phyloP scores from a whole-genome alignment of 2,329 filamentous ascomycete species.

The Penicillium glabrum region DNA sequence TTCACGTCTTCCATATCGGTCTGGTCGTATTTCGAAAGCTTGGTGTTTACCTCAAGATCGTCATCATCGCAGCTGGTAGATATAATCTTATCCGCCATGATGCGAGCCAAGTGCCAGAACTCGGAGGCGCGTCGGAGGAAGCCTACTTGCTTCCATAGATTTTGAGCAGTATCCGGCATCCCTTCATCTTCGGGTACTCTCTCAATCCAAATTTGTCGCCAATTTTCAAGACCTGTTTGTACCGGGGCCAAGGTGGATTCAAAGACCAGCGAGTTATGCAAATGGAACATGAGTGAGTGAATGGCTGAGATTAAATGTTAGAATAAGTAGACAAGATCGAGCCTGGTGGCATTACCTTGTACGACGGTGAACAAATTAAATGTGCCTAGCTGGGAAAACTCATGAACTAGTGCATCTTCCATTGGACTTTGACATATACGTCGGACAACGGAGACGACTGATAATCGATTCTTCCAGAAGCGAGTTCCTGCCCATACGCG shows the following conservation, averaged over 20 bases:
- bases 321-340: not conserved
- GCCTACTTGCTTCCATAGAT: conserved; percentile 28
- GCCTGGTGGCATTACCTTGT: conserved; percentile 14
- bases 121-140: conserved; percentile 27
- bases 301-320: conserved; percentile 10
- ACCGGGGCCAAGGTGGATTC: conserved; percentile 22
- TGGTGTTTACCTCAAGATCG: not conserved
- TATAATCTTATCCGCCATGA: conserved; percentile 19
- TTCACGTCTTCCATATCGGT: conserved; percentile 27
- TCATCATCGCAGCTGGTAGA: not conserved
- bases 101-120: conserved; percentile 28
- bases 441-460: conserved; percentile 17
- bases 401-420: conserved; percentile 7
- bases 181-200: conserved; percentile 18
- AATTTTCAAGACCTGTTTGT: conserved; percentile 26
- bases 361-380: conserved; percentile 27
- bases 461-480: conserved; percentile 18
- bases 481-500: conserved; percentile 18
- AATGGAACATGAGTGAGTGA: conserved; percentile 24
- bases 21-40: conserved; percentile 19
- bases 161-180: conserved; percentile 15
- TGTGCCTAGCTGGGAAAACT: conserved; percentile 20
- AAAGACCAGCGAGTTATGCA: conserved; percentile 26
- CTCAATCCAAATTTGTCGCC: conserved; percentile 26
- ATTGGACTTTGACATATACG: conserved; percentile 20